phyloP scores from a whole-genome alignment of 2,329 filamentous ascomycete species.

The Aspergillus fructus region DNA sequence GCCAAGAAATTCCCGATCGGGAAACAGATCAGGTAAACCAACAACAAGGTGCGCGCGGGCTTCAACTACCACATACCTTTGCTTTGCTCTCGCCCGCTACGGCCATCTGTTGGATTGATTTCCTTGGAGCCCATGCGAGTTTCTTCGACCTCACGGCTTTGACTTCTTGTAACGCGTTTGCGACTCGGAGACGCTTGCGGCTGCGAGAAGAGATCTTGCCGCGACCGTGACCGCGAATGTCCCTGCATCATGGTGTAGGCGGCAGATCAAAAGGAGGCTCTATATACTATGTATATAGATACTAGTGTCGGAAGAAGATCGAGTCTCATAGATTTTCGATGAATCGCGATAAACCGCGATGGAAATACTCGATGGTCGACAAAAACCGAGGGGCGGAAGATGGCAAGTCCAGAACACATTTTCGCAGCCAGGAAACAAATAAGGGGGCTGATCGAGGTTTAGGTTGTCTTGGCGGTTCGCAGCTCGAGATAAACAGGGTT shows the following conservation, averaged over 20 bases:
- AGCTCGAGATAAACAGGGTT: background rate
- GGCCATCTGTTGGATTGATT: background rate
- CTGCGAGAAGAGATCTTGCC: background rate
- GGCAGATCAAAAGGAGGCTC: background rate
- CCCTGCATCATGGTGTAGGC: conserved; percentile 2
- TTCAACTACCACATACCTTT: conserved; percentile 4
- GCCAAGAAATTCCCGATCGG: background rate
- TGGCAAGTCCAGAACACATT: background rate
- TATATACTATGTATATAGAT: background rate
- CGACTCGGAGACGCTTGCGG: background rate
- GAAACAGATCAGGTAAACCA: background rate
- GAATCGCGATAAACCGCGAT: background rate
- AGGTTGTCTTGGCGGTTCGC: background rate
- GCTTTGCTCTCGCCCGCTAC: conserved; percentile 6
- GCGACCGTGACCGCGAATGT: conserved; percentile 1
- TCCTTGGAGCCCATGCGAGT: background rate
- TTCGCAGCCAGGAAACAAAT: background rate
- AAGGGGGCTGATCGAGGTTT: background rate
- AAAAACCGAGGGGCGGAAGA: background rate
- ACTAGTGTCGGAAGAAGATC: background rate
- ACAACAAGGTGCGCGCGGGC: background rate
- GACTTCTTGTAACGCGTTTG: conserved; percentile 37
- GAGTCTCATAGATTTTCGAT: background rate
- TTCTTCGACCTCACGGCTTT: conserved; percentile 35
- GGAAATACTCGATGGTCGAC: background rate